Evolutionary conservation across 2,329 filamentous ascomycete genomes (phyloP), one percentile per base, ranked within the genome.

Genomic region (Zarea fungicola): DNA sequence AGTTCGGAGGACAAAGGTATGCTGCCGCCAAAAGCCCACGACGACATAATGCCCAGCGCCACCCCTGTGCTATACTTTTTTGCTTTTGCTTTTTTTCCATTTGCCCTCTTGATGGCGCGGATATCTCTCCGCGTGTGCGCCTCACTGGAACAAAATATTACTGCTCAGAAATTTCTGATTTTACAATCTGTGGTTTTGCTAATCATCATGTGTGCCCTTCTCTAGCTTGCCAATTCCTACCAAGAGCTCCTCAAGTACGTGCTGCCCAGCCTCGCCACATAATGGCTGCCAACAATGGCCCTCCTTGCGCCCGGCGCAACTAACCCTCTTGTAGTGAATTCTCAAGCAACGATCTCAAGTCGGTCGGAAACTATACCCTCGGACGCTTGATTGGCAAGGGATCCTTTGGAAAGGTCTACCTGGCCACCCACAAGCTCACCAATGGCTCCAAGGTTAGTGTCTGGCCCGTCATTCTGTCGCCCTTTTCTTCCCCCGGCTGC

Each of bases 321-420:
- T 55, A 34, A 52, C 44, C 45, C 19, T 19, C 28, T n/a, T n/a
- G 21, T 66, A 96, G 89, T 74, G 92, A 97, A 71, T 99, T 99
- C 74, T 85, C 89, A 52, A 89, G 88, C 59, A 87, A 86, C 65
- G 92, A 99, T 56, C 81, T 99, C 57, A 85, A 87, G 62, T 89
- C 85, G 48, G 93, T 99, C 53, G 93, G 93, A 58, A 97, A 96
- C 72, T 99, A 99, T 69, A 85, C 84, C 29, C 79, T 99, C 50
- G 93, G 93, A 39, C 84, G 84, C 52, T 76, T 99, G 51, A 96
- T 99, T 64, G 93, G 93, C 57, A 99, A 97, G 65, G 93, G 93
- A 50, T 96, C 91, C 55, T 99, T 99, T 69, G 93, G 93, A 61
- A 97, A 96, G 71, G 93, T 99, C 61, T 99, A 99, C 68, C 78